Evolutionary conservation across 164 flowering plant genomes (phyloP), one percentile per base, ranked within the genome.

Genomic region (Macadamia tetraphylla): DNA sequence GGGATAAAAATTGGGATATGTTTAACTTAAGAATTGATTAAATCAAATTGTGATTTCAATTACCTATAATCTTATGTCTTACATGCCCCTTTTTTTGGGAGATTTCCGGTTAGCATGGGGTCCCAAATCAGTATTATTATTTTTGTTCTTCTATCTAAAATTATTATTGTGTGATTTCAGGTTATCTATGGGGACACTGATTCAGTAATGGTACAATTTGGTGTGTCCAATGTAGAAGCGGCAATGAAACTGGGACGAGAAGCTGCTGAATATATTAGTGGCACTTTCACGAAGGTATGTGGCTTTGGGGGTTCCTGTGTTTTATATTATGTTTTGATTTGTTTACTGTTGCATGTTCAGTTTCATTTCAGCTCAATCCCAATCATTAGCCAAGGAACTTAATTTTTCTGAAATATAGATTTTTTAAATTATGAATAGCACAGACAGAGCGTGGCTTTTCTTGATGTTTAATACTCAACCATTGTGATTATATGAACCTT

Each of bases 181-280:
- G 91, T 95, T 59, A 77, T 95, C 68, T 95, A 95, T 82, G 99
- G 99, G 65, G 99, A 95, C 73, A 95, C 99, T 59, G 99, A 95
- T 83, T 95, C 98, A 6, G 97, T 95, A 40, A 92, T 95, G 99
- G 99, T 92, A 70, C 95, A 88, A 72, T 95, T 95, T 73, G 98
- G 99, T 67, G 97, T 90, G 42, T 67, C 89, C 63, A 75, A 85
- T 63, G 94, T 92, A 23, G 97, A 85, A 69, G 91, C 67, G 71
- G 93, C 99, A 62, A 95, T 92, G 99, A 80, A 65, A 53, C 80
- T 95, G 80, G 99, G 99, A 29, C 87, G 90, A 75, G 96, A 92
- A 82, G 99, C 99, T 64, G 99, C 99, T 70, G 97, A 87, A 18
- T 84, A 80, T 62, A 91, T 95, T 58, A 90, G 97, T 71, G 84